phyloP scores from a whole-genome alignment of 1,139 yeast species.

The Hanseniaspora sp. region DNA sequence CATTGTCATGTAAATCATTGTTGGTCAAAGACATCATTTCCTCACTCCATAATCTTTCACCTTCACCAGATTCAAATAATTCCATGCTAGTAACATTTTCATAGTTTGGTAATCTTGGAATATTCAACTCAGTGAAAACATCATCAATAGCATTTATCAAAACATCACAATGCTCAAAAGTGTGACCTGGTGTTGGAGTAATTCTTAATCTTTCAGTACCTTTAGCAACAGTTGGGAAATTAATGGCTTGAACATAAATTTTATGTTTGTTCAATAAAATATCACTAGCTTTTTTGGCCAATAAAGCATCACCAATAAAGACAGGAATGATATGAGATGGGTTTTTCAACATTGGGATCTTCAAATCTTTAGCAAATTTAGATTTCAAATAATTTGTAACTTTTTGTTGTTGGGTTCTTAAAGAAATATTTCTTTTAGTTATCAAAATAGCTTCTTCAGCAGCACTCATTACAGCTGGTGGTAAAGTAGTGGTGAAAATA shows the following conservation, averaged over 20 bases:
- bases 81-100: slow-evolving; percentile 39
- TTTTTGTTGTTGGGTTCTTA: slow-evolving; percentile 74
- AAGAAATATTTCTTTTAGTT: slow-evolving; percentile 65
- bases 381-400: slow-evolving; percentile 78
- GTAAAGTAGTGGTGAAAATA: slow-evolving; percentile 88
- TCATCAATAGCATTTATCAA: slow-evolving; percentile 69
- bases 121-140: slow-evolving; percentile 62
- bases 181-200: slow-evolving; percentile 97
- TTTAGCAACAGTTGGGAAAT: slow-evolving; percentile 93
- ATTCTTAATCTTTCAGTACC: slow-evolving; percentile 93
- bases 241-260: slow-evolving; percentile 94
- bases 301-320: slow-evolving; percentile 84
- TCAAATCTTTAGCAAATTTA: slow-evolving; percentile 47
- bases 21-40: slow-evolving; percentile 56
- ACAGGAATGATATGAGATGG: slow-evolving; percentile 97
- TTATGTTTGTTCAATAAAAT: slow-evolving; percentile 68
- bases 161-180: slow-evolving; percentile 60
- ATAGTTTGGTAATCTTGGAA: slow-evolving; percentile 75
- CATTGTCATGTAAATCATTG: slow-evolving; percentile 54
- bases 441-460: slow-evolving; percentile 76
- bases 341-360: slow-evolving; percentile 92
- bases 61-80: slow-evolving; percentile 11
- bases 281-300: slow-evolving; percentile 86
- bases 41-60: slow-evolving; percentile 60
- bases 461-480: slow-evolving; percentile 98